A percentile compares a stretch with the other conserved stretches of the same genome.
phyloP scores from a whole-genome alignment of 1,139 yeast species.

The Suhomyces terraborum region DNA sequence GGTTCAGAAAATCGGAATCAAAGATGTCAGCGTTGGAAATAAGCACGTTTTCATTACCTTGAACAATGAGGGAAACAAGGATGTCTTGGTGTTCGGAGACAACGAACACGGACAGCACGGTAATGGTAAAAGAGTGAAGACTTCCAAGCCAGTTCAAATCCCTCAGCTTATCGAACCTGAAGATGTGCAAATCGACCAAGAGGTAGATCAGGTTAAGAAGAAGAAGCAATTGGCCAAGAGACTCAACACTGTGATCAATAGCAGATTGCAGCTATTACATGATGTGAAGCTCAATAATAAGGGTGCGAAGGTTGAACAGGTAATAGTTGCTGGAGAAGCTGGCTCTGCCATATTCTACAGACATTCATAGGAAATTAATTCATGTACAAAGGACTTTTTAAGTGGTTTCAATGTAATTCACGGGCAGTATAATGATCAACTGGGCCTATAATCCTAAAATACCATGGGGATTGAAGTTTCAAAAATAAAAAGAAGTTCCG shows the following conservation, averaged over 20 bases:
- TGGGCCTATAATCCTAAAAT: background rate
- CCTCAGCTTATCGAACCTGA: constrained; percentile 63
- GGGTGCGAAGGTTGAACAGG: constrained; percentile 48
- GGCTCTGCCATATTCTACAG: constrained; percentile 66
- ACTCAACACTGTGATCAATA: constrained; percentile 38
- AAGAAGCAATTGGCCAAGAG: constrained; percentile 28
- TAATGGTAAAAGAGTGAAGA: constrained; percentile 68
- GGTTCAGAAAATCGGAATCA: constrained; percentile 48
- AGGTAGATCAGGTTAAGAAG: constrained; percentile 7
- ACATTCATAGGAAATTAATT: constrained; percentile 10
- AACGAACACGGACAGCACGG: constrained; percentile 84
- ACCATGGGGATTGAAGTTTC: background rate
- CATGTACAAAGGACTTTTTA: background rate
- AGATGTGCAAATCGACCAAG: constrained; percentile 26
- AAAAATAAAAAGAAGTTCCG: constrained; percentile 45
- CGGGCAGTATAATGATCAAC: no score
- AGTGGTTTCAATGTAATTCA: no score
- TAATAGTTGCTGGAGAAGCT: constrained; percentile 61
- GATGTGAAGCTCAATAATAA: constrained; percentile 23
- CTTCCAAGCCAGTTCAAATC: constrained; percentile 54
- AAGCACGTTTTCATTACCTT: constrained; percentile 68
- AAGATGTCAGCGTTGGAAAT: constrained; percentile 59
- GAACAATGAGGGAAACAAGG: constrained; percentile 49
- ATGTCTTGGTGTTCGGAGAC: constrained; percentile 80
- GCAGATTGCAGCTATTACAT: constrained; percentile 49